Base-by-base conservation (phyloP, 768 basidiomycete species). In the Flagelloscypha sp. region DNA sequence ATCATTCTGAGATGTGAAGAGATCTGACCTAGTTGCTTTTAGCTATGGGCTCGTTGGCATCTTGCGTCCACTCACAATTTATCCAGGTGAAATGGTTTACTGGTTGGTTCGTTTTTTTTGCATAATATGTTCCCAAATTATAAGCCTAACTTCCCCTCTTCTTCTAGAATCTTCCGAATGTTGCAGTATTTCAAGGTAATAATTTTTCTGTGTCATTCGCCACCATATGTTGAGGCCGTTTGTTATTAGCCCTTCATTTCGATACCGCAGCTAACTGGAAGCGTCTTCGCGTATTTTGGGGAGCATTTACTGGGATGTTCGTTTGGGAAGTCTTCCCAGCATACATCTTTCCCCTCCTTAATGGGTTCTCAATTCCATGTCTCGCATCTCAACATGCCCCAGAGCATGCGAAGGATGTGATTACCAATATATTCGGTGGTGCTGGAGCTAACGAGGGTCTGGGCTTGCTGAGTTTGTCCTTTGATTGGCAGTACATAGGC, bases 401-500 rank as follows among this genome's bases (percentile, higher is more conserved):
- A 2, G 52, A 63, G 27, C 60, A 46, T 6, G 61, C 70, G 5
- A 56, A 62, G 19, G 55, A 74, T 40, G 48, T 71, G 11, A 66
- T 79, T 47, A 79, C 76, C 3, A 72, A 76, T 35, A 45, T 84
- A 0, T 82, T 84, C 40, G 82, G 82, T 19, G 82, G 82, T 5
- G 58, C 70, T 3, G 63, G 72, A 23, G 77, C 68, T 19, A 84
- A 83, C 45, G 79, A 84, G 51, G 80, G 79, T 0, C 59, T 83
- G 25, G 79, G 80, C 0, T 46, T 82, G 13, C 37, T 75, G 25
- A 72, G 69, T 22, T 38, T 83, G 27, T 72, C 73, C n/a, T 68
- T 82, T 30, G 80, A 82, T 45, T 84, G 76, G 76, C 74, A 77
- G 41, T 76, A 76, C 43, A 74, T 79, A 42, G 68, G 68, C 1